Conservation (phyloP, 2,329 filamentous ascomycete species). For the Tolypocladium album region DNA sequence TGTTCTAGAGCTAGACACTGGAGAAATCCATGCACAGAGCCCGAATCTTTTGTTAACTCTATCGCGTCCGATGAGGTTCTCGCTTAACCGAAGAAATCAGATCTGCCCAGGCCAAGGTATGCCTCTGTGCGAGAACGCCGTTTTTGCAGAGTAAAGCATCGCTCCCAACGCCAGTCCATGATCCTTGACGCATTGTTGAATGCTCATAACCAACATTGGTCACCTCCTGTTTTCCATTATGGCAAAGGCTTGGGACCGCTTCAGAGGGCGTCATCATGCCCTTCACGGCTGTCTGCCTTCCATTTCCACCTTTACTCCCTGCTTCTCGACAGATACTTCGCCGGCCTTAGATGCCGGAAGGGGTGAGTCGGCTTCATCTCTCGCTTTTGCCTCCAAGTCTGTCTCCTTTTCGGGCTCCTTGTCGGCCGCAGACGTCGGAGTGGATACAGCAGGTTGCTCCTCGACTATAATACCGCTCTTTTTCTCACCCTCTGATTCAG, state of each 20-base stretch:
- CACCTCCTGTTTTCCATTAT: not conserved
- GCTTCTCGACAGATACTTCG: not conserved
- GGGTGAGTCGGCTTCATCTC: not conserved
- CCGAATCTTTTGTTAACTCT: not conserved
- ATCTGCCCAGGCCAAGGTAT: not conserved
- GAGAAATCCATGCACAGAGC: not conserved
- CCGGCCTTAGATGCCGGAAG: not conserved
- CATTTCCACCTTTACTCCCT: too few species aligned
- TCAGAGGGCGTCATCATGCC: too few species aligned
- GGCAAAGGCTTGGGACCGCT: too few species aligned
- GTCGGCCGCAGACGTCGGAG: not conserved
- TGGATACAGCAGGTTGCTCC: not conserved
- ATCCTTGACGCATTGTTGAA: not conserved
- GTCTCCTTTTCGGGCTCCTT: not conserved
- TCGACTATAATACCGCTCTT: not conserved
- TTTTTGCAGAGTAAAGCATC: not conserved
- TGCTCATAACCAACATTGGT: not conserved
- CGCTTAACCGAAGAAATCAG: not conserved
- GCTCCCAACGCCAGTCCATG: not conserved
- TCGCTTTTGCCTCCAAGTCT: not conserved
- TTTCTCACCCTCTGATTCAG: not conserved
- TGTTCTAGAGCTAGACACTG: not conserved
- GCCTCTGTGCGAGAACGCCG: not conserved
- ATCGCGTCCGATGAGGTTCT: not conserved
- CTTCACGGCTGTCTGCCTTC: not conserved